Conservation (phyloP, 768 basidiomycete species). For the Tulasnella sp. region DNA sequence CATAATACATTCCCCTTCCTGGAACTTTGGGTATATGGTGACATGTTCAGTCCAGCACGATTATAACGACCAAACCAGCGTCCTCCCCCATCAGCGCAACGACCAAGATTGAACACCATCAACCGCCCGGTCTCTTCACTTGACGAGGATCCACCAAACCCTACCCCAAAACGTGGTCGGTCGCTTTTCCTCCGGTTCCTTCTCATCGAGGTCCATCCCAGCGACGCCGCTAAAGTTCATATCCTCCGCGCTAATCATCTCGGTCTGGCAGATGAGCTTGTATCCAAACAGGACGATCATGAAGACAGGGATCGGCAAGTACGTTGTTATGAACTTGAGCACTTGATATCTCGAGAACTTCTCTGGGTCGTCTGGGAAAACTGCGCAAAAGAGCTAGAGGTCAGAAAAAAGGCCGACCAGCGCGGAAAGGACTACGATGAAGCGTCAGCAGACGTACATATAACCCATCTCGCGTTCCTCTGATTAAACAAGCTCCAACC, state of each 20-base stretch:
- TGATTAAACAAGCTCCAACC: conserved; percentile 36
- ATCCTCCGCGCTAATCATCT: neutral
- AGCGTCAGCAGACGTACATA: neutral
- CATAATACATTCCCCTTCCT: too few species aligned
- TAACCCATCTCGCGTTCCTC: neutral
- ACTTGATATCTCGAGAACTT: neutral
- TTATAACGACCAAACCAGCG: too few species aligned
- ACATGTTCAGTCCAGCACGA: too few species aligned
- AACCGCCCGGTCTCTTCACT: neutral
- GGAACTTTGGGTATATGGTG: too few species aligned
- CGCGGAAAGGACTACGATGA: neutral
- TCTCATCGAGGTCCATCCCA: neutral
- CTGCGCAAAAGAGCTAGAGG: neutral
- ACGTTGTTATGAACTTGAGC: conserved; percentile 27
- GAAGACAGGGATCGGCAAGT: conserved; percentile 34
- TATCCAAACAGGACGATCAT: conserved; percentile 37
- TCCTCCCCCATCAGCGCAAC: too few species aligned
- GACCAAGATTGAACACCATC: too few species aligned
- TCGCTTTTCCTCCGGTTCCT: neutral
- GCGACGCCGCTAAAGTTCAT: conserved; percentile 29
- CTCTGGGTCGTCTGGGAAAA: neutral
- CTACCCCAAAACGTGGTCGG: neutral
- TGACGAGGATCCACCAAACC: conserved; percentile 22
- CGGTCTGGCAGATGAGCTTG: conserved; percentile 36
- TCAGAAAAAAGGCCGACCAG: neutral